Evolutionary conservation across 2,329 filamentous ascomycete species (phyloP), one percentile per base, ranked within the genome.

Genomic region (Pezicula carpinea): DNA sequence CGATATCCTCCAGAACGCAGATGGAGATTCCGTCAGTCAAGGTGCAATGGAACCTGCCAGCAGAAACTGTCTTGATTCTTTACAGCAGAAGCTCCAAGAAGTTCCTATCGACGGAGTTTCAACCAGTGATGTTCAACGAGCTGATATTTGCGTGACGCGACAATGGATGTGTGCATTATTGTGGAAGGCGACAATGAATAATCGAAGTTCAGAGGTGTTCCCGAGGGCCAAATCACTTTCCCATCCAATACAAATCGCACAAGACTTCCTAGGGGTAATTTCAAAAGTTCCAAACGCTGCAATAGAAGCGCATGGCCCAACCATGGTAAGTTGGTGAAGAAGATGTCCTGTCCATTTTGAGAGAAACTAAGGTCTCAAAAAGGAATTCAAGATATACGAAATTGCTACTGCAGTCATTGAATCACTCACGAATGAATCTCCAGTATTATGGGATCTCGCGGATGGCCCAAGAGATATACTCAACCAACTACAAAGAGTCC

Each of bases 131-230:
- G 80, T 78, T 11, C 83, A 86, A 55, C 80, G 80, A 29, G 80
- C 83, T 3, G 80, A 86, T 55, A 70, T 86, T n/a, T 70, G 82
- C 40, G 76, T 82, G 48, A 85, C 80, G 3, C 82, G 85, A 57
- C 80, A 83, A 54, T 86, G 82, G 82, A 69, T 85, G 14, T 71
- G 77, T 15, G 78, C 80, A 2, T 82, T 85, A 68, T 75, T 85
- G 5, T 85, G 82, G 82, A 74, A 69, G 51, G 39, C 46, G 44
- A 49, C 55, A 4, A 44, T 43, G 40, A 42, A 31, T 17, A 23
- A 26, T 14, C 44, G 26, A 5, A 6, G 36, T n/a, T 14, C 14
- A 5, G 38, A 21, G 6, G 36, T 15, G 21, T 42, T 43, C 11
- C 42, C 50, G 15, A 44, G 52, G 13, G 48, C 65, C 8, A 59